Conservation (phyloP, 805 yeast genomes). For the Ogataea populi-albae region DNA sequence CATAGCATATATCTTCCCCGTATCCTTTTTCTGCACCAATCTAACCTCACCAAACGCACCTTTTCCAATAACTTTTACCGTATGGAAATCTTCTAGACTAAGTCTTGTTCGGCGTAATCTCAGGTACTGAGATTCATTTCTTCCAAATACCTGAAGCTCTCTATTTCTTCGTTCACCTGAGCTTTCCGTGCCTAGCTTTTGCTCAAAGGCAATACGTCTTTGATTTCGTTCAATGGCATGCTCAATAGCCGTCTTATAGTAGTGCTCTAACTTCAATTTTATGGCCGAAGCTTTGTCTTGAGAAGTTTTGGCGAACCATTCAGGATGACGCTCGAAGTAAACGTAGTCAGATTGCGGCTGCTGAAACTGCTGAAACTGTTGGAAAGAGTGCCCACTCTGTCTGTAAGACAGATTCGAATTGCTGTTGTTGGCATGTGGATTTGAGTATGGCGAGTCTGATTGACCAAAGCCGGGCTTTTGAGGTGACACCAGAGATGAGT, state of each 20-base stretch:
- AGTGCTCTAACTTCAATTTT: conserved; percentile 77
- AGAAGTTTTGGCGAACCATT: conserved; percentile 62
- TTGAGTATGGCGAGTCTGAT: conserved; percentile 21
- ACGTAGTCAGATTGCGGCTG: conserved; percentile 46
- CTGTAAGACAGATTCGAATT: conserved; percentile 25
- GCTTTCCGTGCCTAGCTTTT: conserved; percentile 62
- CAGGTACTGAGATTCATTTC: conserved; percentile 82
- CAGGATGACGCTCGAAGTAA: conserved; percentile 81
- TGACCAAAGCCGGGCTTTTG: conserved; percentile 20
- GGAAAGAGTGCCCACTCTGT: conserved; percentile 12
- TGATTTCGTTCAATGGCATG: conserved; percentile 96
- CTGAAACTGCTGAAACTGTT: conserved; percentile 16
- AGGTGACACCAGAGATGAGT: conserved; percentile 29
- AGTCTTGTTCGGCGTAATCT: conserved; percentile 82
- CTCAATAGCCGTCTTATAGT: conserved; percentile 77
- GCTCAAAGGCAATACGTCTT: conserved; percentile 82
- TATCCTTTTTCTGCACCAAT: conserved; percentile 87
- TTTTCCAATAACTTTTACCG: conserved; percentile 89
- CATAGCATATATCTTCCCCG: conserved; percentile 93
- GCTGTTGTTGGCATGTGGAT: conserved; percentile 27
- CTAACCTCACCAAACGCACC: conserved; percentile 99
- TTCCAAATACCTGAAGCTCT: conserved; percentile 78
- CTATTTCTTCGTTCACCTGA: conserved; percentile 85
- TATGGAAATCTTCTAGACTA: conserved; percentile 77
- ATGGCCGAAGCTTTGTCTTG: conserved; percentile 85